phyloP scores from a whole-genome alignment of 352 stramenopile genomes.

The Chloridella minuta region DNA sequence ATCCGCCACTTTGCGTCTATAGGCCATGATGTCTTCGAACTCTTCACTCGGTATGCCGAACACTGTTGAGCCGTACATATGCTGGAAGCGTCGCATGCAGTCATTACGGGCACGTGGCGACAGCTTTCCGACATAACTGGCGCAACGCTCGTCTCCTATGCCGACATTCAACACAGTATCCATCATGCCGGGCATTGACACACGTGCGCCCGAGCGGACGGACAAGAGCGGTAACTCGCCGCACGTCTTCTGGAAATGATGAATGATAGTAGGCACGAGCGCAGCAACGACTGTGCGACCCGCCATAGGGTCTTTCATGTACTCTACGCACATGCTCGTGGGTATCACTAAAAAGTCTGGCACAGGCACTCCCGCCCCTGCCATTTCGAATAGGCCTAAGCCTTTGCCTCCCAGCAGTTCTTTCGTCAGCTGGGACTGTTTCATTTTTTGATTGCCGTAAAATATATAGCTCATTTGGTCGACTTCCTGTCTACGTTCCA shows the following conservation, averaged over 20 bases:
- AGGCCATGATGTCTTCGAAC: constrained; percentile 23
- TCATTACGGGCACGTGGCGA: constrained; percentile 23
- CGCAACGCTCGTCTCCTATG: constrained; percentile 30
- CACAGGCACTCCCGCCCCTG: constrained; percentile 23
- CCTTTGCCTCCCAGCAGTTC: constrained; percentile 23
- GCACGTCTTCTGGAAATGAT: constrained; percentile 30
- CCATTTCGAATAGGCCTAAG: constrained; percentile 26
- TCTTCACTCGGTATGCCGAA: constrained; percentile 22
- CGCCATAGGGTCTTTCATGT: not conserved
- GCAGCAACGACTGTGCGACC: not conserved
- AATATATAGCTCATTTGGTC: too few species aligned
- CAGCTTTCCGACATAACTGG: constrained; percentile 27
- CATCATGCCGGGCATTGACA: constrained; percentile 40
- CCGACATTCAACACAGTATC: constrained; percentile 41
- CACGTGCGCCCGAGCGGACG: constrained; percentile 26
- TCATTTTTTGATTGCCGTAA: too few species aligned
- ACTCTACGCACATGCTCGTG: constrained; percentile 12
- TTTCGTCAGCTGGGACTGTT: too few species aligned
- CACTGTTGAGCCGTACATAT: constrained; percentile 36
- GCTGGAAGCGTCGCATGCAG: constrained; percentile 29
- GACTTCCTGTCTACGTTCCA: too few species aligned
- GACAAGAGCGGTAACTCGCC: constrained; percentile 34
- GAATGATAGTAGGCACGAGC: constrained; percentile 18
- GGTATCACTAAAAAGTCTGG: constrained; percentile 26
- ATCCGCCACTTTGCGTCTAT: constrained; percentile 15